phyloP scores from a whole-genome alignment of 73 alveolate genomes.

The Paramecium biaurelia region DNA sequence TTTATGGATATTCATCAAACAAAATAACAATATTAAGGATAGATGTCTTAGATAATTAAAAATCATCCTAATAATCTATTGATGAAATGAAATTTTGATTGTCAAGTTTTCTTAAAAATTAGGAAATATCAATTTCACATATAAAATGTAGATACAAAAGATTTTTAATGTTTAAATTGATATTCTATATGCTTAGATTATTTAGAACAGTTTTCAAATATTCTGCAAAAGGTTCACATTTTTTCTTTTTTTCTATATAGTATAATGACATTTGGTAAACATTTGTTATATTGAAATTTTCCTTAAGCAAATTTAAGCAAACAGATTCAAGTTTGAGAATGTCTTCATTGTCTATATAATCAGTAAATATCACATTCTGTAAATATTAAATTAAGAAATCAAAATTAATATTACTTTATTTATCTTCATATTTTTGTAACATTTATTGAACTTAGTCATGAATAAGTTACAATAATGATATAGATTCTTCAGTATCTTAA shows the following conservation, averaged over 20 bases:
- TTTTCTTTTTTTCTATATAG: neutral
- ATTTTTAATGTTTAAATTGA: neutral
- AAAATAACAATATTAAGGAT: neutral
- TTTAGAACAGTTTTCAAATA: neutral
- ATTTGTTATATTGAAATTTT: neutral
- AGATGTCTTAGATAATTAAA: neutral
- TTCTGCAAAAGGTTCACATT: neutral
- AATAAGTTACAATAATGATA: neutral
- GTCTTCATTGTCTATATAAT: neutral
- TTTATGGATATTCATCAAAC: neutral
- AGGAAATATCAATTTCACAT: neutral
- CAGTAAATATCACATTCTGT: neutral
- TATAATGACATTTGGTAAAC: neutral
- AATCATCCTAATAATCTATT: neutral
- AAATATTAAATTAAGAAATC: neutral
- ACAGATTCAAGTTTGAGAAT: neutral
- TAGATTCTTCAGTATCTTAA: neutral
- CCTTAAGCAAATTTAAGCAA: neutral
- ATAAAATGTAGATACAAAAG: neutral
- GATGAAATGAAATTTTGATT: neutral
- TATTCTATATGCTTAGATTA: neutral
- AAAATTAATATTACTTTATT: neutral
- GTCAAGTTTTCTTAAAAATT: neutral
- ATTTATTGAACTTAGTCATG: neutral
- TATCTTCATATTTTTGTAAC: neutral